These are phyloP conservation scores for Sarcomyxa edulis DNA, from an alignment of 768 basidiomycete species.

Conservation along the genomic window DNA sequence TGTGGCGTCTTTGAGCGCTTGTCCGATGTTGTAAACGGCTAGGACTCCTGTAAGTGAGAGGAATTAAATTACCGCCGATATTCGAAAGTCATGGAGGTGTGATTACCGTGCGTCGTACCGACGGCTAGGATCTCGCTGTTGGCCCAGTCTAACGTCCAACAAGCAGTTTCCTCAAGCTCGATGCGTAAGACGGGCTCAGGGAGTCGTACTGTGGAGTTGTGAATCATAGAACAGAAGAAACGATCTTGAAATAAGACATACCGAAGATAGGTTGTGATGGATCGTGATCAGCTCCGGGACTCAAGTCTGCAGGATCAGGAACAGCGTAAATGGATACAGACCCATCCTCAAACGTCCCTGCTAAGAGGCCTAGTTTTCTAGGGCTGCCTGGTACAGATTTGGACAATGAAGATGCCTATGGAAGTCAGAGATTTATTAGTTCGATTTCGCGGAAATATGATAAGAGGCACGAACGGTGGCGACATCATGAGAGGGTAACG, in stretches of 20 bases:
- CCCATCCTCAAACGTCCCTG: slow-evolving; percentile 85
- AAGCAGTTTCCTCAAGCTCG: slow-evolving; percentile 69
- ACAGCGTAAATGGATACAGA: slow-evolving; percentile 73
- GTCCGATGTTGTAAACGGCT: slow-evolving; percentile 50
- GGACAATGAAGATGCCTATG: slow-evolving; percentile 1
- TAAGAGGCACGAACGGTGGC: slow-evolving; percentile 17
- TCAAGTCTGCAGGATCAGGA: slow-evolving; percentile 67
- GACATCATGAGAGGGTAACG: slow-evolving; percentile 72
- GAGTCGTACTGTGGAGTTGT: slow-evolving; percentile 40
- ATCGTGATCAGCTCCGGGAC: slow-evolving; percentile 19
- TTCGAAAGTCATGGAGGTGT: not conserved
- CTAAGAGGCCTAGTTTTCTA: slow-evolving; percentile 77
- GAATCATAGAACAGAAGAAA: not conserved
- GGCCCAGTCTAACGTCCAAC: slow-evolving; percentile 85
- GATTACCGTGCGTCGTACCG: slow-evolving; percentile 77
- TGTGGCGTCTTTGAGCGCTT: slow-evolving; percentile 29
- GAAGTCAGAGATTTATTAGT: slow-evolving; percentile 7
- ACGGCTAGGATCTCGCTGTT: slow-evolving; percentile 79
- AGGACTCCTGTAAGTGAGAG: slow-evolving; percentile 36
- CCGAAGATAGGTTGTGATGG: slow-evolving; percentile 39
- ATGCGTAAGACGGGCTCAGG: slow-evolving; percentile 66
- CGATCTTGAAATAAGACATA: slow-evolving; percentile 22
- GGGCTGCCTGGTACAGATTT: slow-evolving; percentile 18
- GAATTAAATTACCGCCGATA: slow-evolving; percentile 3
- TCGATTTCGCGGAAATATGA: not conserved